Evolutionary conservation across 1,284 basidiomycete genomes (phyloP), one percentile per base, ranked within the genome.

Genomic region (Phellopilus nigrolimitatus): DNA sequence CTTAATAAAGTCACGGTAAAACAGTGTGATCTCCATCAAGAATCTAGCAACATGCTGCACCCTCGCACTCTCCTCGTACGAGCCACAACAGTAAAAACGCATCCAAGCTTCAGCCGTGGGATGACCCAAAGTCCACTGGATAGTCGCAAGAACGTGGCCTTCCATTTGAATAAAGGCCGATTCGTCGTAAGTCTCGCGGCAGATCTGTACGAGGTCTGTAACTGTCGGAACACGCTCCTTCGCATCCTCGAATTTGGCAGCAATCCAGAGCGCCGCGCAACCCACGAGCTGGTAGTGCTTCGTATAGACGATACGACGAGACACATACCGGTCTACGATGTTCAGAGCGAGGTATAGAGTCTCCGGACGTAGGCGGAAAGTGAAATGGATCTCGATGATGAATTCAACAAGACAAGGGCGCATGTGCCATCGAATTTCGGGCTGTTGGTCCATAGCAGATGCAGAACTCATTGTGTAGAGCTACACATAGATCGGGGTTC

Each of bases 211-310:
- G 52, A 99, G 83, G 61, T 99, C 95, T 62, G 89, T 82, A 6
- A 98, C 90, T 1, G 92, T 90, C 8, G 97, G 97, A 1, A 99
- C 94, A 55, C 93, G 91, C 66, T 99, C 95, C 72, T 99, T 99
- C 37, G 95, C 88, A 65, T 99, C 97, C 71, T 99, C 97, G 63
- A 97, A 99, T 72, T 99, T 99, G 62, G 97, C 91, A 4, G 97
- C 97, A 61, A 99, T 98, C 93, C 95, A 95, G 3, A 99, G 79
- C 17, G 97, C 94, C 10, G 95, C 92, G 64, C 97, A 99, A 28
- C 97, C 97, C 48, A 99, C 95, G 47, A 99, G 88, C 67, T 99
- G 97, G 68, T 98, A 99, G 71, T 99, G 97, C 70, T 97, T 97
- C 75, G 95, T 94, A 74, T 94, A 98, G 50, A 99, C 97, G 60